A percentile compares a stretch with the other conserved stretches of the same genome.
These are phyloP conservation scores for Globisporangium apiculatum DNA, from an alignment of 352 stramenopile genomes.

Conservation along the genomic window DNA sequence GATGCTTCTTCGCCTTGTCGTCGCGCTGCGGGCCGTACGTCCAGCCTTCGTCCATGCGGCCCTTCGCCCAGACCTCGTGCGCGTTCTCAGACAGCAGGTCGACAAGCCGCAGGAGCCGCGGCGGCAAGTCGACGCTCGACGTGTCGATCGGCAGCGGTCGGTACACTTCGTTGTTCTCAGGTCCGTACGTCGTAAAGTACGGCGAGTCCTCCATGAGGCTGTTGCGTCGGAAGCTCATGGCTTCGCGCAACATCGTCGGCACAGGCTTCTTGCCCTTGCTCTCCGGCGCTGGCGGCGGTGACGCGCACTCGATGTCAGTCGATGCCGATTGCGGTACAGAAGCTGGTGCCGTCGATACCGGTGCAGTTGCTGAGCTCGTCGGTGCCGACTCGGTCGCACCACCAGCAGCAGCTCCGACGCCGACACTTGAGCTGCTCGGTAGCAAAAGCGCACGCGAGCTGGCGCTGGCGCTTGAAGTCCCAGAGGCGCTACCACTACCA, in stretches of 20 bases:
- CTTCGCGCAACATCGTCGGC: slow-evolving; percentile 54
- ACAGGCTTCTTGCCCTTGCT: slow-evolving; percentile 38
- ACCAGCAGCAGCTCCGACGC: slow-evolving; percentile 8
- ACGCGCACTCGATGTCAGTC: too few species aligned
- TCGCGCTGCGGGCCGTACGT: slow-evolving; percentile 77
- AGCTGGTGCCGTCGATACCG: slow-evolving; percentile 8
- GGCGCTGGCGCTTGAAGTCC: background rate
- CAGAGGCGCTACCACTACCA: too few species aligned
- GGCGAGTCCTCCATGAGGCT: slow-evolving; percentile 76
- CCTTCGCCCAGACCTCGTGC: slow-evolving; percentile 84
- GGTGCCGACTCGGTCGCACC: slow-evolving; percentile 6
- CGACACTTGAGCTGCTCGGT: slow-evolving; percentile 6
- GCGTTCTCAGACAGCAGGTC: slow-evolving; percentile 82
- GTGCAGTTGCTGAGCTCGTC: background rate
- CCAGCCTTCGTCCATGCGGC: slow-evolving; percentile 84
- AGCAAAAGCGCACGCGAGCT: slow-evolving; percentile 16
- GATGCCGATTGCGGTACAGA: too few species aligned
- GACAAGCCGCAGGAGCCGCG: slow-evolving; percentile 58
- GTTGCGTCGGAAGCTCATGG: slow-evolving; percentile 70
- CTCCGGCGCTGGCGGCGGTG: slow-evolving; percentile 15
- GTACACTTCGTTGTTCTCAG: slow-evolving; percentile 55
- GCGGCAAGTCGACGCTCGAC: slow-evolving; percentile 52
- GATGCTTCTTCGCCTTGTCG: slow-evolving; percentile 74
- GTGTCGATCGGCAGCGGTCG: slow-evolving; percentile 74
- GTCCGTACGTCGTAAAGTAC: slow-evolving; percentile 67